These are phyloP conservation scores for Candida sanyaensis DNA, from an alignment of 1,139 yeast species.

Conservation along the genomic window DNA sequence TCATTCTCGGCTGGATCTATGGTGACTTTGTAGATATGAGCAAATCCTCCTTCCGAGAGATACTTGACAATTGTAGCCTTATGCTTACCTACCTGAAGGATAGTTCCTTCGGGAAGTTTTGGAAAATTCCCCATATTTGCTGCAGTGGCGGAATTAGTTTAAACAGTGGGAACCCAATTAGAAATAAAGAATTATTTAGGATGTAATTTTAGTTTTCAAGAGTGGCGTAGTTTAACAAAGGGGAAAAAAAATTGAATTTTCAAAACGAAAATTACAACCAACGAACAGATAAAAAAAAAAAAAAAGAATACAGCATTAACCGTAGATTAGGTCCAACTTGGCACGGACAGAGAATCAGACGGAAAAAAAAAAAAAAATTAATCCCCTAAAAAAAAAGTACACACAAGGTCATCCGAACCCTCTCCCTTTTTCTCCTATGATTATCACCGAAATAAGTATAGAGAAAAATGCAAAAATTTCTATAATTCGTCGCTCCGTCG, in stretches of 20 bases:
- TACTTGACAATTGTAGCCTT: constrained; percentile 36
- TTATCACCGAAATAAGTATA: too few species aligned
- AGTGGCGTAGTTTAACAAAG: constrained; percentile 7
- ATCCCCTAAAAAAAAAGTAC: too few species aligned
- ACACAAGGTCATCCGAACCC: too few species aligned
- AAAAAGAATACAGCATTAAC: neutral
- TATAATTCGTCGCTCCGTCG: too few species aligned
- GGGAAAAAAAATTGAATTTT: neutral
- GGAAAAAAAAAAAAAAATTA: neutral
- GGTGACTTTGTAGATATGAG: constrained; percentile 59
- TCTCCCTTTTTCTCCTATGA: too few species aligned
- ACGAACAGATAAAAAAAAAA: neutral
- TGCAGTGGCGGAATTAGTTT: neutral
- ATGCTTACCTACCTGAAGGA: constrained; percentile 47
- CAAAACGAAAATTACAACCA: constrained; percentile 1
- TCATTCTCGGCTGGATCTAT: constrained; percentile 43
- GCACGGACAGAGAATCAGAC: neutral
- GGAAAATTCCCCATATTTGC: constrained; percentile 27
- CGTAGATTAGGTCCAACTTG: neutral
- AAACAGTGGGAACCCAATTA: too few species aligned
- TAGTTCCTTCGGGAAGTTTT: constrained; percentile 42
- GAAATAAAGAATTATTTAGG: neutral
- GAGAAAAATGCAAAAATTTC: too few species aligned
- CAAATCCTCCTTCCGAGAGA: constrained; percentile 52
- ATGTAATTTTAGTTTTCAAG: neutral